Percentiles rank a stretch among this genome's conserved stretches.
phyloP scores from a whole-genome alignment of 768 basidiomycete genomes.

The Saitozyma podzolica region DNA sequence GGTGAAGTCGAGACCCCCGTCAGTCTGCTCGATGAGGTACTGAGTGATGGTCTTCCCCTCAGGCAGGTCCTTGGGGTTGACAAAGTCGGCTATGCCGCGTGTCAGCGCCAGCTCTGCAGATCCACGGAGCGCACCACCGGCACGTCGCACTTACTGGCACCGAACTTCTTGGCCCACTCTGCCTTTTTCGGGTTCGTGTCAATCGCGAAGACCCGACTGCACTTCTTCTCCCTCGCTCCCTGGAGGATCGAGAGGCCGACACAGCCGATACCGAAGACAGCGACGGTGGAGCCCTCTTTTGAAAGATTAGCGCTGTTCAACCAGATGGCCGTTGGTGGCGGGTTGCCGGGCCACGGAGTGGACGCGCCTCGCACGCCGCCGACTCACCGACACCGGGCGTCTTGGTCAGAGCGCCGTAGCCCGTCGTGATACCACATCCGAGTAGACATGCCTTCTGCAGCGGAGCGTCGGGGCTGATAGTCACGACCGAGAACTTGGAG shows the following conservation, averaged over 20 bases:
- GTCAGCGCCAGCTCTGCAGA: background rate
- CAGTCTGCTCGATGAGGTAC: constrained; percentile 83
- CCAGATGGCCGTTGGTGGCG: background rate
- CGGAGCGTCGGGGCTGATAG: constrained; percentile 79
- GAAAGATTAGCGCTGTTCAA: background rate
- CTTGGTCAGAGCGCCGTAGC: constrained; percentile 93
- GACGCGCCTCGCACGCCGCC: constrained; percentile 6
- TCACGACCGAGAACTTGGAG: constrained; percentile 92
- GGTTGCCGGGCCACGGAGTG: too few relatives aligned
- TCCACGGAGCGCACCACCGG: background rate
- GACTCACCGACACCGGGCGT: constrained; percentile 63
- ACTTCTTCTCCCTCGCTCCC: constrained; percentile 73
- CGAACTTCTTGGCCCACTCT: constrained; percentile 85
- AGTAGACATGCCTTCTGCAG: constrained; percentile 96
- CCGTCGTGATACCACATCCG: constrained; percentile 92
- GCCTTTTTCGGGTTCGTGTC: constrained; percentile 87
- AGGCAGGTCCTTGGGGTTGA: constrained; percentile 75
- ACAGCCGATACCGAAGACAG: constrained; percentile 91
- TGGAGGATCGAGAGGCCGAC: constrained; percentile 92
- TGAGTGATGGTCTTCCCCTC: constrained; percentile 86
- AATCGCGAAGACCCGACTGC: constrained; percentile 84
- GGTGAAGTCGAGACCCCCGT: constrained; percentile 95
- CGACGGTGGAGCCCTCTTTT: constrained; percentile 75
- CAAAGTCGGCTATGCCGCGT: constrained; percentile 66
- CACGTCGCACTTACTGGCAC: constrained; percentile 60